Evolutionary conservation across 352 stramenopile species (phyloP).

Genomic region (Globisporangium barbulae): DNA sequence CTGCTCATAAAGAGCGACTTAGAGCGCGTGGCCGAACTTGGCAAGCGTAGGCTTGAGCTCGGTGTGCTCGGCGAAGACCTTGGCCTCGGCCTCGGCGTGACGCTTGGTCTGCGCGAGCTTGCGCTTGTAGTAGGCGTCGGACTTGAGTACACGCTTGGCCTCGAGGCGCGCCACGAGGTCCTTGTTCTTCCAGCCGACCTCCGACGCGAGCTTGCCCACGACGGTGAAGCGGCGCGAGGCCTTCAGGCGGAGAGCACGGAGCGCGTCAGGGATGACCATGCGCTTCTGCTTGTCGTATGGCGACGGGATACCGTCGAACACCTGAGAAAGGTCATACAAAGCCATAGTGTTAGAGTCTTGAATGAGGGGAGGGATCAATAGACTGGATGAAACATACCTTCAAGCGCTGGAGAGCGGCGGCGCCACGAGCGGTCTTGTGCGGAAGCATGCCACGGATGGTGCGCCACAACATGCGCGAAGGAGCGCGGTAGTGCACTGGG

Average conservation of each 20-base stretch:
- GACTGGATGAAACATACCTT: conserved; percentile 52
- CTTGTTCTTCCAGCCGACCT: conserved; percentile 97
- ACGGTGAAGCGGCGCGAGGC: conserved; percentile 93
- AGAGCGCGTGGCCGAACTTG: conserved; percentile 77
- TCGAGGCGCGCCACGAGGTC: conserved; percentile 95
- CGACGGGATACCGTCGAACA: conserved; percentile 98
- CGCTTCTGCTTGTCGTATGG: conserved; percentile 99
- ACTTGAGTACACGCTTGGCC: conserved; percentile 92
- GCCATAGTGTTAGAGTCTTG: not conserved
- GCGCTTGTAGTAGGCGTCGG: conserved; percentile 97
- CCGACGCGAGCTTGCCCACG: conserved; percentile 92
- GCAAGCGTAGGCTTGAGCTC: conserved; percentile 85
- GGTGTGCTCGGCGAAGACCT: conserved; percentile 85
- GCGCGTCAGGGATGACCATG: conserved; percentile 97
- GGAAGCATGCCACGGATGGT: conserved; percentile 98
- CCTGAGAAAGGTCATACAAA: conserved; percentile 32
- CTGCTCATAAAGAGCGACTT: conserved; percentile 27
- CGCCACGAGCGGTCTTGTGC: conserved; percentile 97
- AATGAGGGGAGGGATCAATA: not conserved
- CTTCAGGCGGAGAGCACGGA: conserved; percentile 94
- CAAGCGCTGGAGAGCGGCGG: conserved; percentile 94
- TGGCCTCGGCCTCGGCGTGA: conserved; percentile 79
- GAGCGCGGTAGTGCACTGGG: conserved; percentile 97
- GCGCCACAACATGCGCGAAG: conserved; percentile 92
- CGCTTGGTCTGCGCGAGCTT: conserved; percentile 94